phyloP scores from a whole-genome alignment of 495 filamentous ascomycete species.

The Aspergillus panamensis region DNA sequence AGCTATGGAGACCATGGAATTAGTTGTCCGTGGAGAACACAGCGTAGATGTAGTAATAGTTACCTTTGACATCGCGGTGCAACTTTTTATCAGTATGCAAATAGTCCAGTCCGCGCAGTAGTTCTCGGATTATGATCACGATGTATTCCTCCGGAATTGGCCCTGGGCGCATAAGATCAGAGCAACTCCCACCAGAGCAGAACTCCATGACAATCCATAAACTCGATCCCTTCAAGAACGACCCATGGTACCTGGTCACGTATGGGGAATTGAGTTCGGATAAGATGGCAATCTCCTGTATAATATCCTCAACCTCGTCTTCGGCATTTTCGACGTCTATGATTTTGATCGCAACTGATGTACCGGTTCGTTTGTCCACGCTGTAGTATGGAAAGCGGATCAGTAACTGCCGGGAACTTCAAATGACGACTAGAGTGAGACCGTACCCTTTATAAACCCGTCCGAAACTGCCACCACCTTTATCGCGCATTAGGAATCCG shows the following conservation, averaged over 20 bases:
- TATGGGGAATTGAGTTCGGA: slow-evolving; percentile 91
- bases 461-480: slow-evolving; percentile 86
- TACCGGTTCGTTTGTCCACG: slow-evolving; percentile 78
- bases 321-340: slow-evolving; percentile 98
- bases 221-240: slow-evolving; percentile 89
- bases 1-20: slow-evolving; percentile 48
- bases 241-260: slow-evolving; percentile 95
- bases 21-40: slow-evolving; percentile 12
- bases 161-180: slow-evolving; percentile 87
- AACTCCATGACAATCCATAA: slow-evolving; percentile 99
- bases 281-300: slow-evolving; percentile 94
- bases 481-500: slow-evolving; percentile 3
- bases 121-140: slow-evolving; percentile 84
- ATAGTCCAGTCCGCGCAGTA: slow-evolving; percentile 88
- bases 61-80: slow-evolving; percentile 96
- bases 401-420: neutral
- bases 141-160: slow-evolving; percentile 93
- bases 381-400: slow-evolving; percentile 36
- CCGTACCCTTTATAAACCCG: slow-evolving; percentile 90
- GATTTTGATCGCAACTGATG: slow-evolving; percentile 89
- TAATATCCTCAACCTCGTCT: slow-evolving; percentile 98
- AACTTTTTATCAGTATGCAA: slow-evolving; percentile 93
- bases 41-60: neutral
- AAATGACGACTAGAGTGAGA: slow-evolving; percentile 27
- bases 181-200: slow-evolving; percentile 88